Evolutionary conservation across 306 rosid species (phyloP).

Genomic region (Sphenostylis stenocarpa): DNA sequence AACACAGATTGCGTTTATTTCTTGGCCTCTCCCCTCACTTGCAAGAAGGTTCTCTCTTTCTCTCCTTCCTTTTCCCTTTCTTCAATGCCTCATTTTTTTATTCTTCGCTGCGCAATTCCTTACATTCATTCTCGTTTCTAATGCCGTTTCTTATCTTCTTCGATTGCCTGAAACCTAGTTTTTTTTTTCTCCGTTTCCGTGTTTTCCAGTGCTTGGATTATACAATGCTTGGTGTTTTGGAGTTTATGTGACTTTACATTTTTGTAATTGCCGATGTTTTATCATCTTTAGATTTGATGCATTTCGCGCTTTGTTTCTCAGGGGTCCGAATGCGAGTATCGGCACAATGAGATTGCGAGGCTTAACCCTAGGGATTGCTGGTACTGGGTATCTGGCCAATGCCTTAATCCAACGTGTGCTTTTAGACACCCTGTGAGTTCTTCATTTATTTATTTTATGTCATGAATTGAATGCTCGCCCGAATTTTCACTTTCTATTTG

Average conservation of each 20-base stretch:
- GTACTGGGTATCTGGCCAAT: slow-evolving; percentile 84
- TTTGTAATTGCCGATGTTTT: not conserved
- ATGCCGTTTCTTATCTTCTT: slow-evolving; percentile 27
- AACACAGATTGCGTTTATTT: slow-evolving; percentile 88
- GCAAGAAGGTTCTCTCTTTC: slow-evolving; percentile 68
- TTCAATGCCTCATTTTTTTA: not conserved
- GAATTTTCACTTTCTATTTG: not conserved
- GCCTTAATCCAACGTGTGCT: slow-evolving; percentile 76
- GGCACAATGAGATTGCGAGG: slow-evolving; percentile 84
- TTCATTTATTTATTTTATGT: not conserved
- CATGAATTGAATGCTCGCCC: not conserved
- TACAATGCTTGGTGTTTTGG: slow-evolving; percentile 22
- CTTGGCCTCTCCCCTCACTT: slow-evolving; percentile 89
- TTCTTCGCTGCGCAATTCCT: not conserved
- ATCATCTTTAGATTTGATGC: slow-evolving; percentile 17
- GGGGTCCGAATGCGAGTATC: slow-evolving; percentile 89
- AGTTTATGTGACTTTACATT: not conserved
- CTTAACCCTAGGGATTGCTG: slow-evolving; percentile 91
- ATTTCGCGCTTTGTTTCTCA: slow-evolving; percentile 29
- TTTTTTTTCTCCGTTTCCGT: not conserved
- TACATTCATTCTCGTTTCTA: not conserved
- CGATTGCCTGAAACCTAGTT: slow-evolving; percentile 21
- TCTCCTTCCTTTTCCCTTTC: not conserved
- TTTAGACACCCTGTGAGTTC: slow-evolving; percentile 89
- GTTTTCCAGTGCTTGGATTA: not conserved